Evolutionary conservation across 805 yeast genomes (phyloP), one percentile per base, ranked within the genome.

Genomic region (Cyberlindnera amylophila): DNA sequence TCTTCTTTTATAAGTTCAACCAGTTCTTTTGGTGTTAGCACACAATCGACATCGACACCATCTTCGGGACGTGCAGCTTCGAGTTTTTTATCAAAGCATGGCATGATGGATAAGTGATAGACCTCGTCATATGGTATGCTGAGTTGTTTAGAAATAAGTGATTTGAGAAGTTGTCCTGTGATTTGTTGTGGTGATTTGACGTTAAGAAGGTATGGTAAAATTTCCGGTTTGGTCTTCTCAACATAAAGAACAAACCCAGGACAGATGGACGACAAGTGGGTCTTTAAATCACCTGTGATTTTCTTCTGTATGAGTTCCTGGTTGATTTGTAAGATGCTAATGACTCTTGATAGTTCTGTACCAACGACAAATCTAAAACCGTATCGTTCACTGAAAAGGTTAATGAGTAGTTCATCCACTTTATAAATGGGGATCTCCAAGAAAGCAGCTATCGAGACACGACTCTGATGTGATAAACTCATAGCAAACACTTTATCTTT

Each of bases 191-290:
- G 95, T 0, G 96, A 86, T 56, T 87, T 86, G 33, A 86, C 83
- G 28, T 74, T 73, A 11, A 95, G 78, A 45, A 93, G 58, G 44
- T 72, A 69, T 0, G 90, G 84, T 13, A 89, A 64, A 9, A 93
- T 67, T 49, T 85, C 81, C 1, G 96, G 95, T 59, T 91, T 96
- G 0, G 98, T 90, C 68, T 93, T 93, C 53, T 93, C 98, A 0
- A 91, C 96, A 57, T 93, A 93, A 21, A 93, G 71, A 0, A 93
- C 93, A 88, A 96, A 93, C 0, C 99, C 99, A 0, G 99, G 99
- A 63, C 98, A 91, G 0, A 83, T 73, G 12, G 89, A 78, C 19
- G 89, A 74, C 36, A 93, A 61, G 2, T 42, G 19, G 27, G 45
- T 36, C 35, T 44, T 41, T 32, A 34, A 17, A 13, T 47, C 38